Evolutionary conservation across 192 early-diverging fungal species (phyloP).

Genomic region (Coemansia sp.): DNA sequence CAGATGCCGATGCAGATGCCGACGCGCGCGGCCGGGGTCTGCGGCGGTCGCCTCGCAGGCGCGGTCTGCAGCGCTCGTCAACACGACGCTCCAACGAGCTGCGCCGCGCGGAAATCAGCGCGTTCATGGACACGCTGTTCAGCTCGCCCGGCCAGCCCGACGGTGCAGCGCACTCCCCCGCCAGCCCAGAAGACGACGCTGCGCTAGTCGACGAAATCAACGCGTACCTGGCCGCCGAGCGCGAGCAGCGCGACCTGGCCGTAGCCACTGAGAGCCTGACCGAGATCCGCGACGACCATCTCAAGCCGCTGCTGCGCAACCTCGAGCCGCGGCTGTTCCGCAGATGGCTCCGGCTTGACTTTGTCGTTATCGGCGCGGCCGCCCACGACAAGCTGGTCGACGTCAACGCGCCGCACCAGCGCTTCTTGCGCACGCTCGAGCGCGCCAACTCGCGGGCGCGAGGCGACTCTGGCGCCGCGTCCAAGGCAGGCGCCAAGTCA

Average conservation of each 20-base stretch:
- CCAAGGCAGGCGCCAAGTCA: conserved; percentile 12
- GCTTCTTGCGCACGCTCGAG: conserved; percentile 49
- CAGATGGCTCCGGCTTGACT: conserved; percentile 49
- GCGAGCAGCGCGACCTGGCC: conserved; percentile 35
- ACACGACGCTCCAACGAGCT: conserved; percentile 50
- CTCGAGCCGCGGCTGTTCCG: conserved; percentile 52
- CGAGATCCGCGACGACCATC: conserved; percentile 52
- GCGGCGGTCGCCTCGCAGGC: conserved; percentile 40
- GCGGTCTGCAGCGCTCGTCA: conserved; percentile 39
- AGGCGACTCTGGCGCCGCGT: conserved; percentile 22
- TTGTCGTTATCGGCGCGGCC: conserved; percentile 43
- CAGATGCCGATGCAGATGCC: too few species aligned
- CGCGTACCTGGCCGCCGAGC: conserved; percentile 25
- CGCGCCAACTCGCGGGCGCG: conserved; percentile 39
- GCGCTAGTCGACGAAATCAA: conserved; percentile 24
- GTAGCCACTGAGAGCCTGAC: conserved; percentile 51
- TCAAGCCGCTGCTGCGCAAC: conserved; percentile 53
- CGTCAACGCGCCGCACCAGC: conserved; percentile 39
- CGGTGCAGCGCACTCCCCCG: not conserved
- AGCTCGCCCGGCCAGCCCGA: conserved; percentile 9
- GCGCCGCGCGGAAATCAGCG: conserved; percentile 44
- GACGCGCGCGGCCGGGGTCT: too few species aligned
- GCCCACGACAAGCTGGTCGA: conserved; percentile 20
- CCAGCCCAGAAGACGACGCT: conserved; percentile 6
- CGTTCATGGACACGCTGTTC: conserved; percentile 47